These are phyloP conservation scores for Raffaelea albimanens DNA, from an alignment of 2,329 filamentous ascomycete species.

Conservation along the genomic window DNA sequence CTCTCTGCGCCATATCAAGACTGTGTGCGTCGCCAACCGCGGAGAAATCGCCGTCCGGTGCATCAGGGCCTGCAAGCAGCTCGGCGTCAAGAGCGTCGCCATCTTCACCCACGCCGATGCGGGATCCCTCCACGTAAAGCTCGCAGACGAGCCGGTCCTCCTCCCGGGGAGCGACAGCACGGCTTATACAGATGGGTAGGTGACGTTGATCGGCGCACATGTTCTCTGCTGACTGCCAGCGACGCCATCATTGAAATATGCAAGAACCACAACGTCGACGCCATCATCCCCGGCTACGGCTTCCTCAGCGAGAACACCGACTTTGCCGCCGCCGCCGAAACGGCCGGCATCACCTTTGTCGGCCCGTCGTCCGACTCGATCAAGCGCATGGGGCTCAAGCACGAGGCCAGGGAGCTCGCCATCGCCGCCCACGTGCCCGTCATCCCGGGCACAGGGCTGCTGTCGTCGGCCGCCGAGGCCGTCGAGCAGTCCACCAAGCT, in stretches of 20 bases:
- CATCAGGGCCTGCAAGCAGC: constrained; percentile 7
- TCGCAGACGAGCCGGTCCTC: constrained; percentile 13
- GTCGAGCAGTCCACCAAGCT: constrained; percentile 29
- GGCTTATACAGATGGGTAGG: constrained; percentile 4
- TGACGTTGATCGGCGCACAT: not conserved
- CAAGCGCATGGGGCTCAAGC: constrained; percentile 7
- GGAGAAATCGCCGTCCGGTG: constrained; percentile 18
- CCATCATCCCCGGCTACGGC: constrained; percentile 9
- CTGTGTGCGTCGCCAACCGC: constrained; percentile 16
- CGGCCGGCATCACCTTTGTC: constrained; percentile 17
- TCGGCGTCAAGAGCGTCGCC: constrained; percentile 8
- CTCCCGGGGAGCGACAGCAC: constrained; percentile 11
- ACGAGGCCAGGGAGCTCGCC: constrained; percentile 5
- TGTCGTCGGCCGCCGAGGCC: constrained; percentile 34
- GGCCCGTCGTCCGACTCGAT: constrained; percentile 2
- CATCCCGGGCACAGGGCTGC: constrained; percentile 24
- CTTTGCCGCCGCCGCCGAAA: constrained; percentile 2
- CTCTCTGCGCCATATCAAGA: not conserved
- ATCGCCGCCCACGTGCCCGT: constrained; percentile 31
- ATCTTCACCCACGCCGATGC: constrained; percentile 14
- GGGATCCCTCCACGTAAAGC: constrained; percentile 12
- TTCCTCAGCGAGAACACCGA: constrained; percentile 7
- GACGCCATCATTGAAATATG: constrained; percentile 13
- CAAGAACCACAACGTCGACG: not conserved
- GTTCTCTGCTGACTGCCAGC: not conserved